Base-by-base conservation (phyloP, 2,329 filamentous ascomycete genomes). In the Aspergillus sergii region DNA sequence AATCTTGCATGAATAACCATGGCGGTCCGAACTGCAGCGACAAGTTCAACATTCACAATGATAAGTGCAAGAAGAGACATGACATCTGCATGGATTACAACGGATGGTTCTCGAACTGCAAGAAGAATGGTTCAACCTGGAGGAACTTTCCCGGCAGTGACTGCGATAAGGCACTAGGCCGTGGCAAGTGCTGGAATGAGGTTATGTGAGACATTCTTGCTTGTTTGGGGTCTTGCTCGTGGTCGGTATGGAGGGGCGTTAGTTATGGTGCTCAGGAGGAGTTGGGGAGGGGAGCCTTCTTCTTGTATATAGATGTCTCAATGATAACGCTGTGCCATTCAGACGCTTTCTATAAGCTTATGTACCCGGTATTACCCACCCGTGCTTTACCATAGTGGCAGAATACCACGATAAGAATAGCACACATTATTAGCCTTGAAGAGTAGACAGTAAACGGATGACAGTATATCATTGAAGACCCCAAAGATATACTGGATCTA, bases 101-200 rank as follows among this genome's bases (percentile, higher is more conserved):
- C 5, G 54, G 54, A 14, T 57, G 23, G 23, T 43, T 28, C 23
- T 41, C 54, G 21, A 41, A 43, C 54, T 50, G 46, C 23, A 57
- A 57, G 56, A 46, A 48, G 39, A 58, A 46, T 45, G 41, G 56
- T 12, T 16, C 41, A 11, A 58, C 56, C n/a, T 58, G 56, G 56
- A 32, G 56, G 14, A 58, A 58, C 56, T 58, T 58, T 7, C 41
- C 39, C 2, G 56, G 56, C 0, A 50, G 46, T 50, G 46, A 50
- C 9, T 50, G 46, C 32, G 46, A 50, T 6, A 50, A 50, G 26
- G 46, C 46, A 19, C 26, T 50, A 0, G 46, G 46, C 1, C 46
- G 46, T 6, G 46, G 46, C 2, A 26, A 50, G 4, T 50, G 46
- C 23, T 32, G 46, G 46, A 50, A 50, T 30, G 46, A 50, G 14